Conservation (phyloP, 345 rosid genomes). For the Brassica cretica region DNA sequence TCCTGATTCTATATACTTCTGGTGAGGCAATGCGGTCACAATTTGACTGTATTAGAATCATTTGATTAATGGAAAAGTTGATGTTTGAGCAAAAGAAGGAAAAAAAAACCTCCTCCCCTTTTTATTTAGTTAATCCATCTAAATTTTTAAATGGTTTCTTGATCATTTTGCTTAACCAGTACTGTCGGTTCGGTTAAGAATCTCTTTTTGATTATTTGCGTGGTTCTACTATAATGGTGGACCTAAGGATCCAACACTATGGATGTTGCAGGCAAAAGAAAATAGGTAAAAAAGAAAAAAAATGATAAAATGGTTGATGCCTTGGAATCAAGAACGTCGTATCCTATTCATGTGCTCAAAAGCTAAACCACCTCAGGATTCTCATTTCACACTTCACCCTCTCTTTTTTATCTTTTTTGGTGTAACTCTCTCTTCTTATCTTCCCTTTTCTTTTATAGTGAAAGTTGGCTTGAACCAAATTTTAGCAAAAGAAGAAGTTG, state of each 20-base stretch:
- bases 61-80: too few species aligned
- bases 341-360: constrained; percentile 28
- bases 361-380: constrained; percentile 15
- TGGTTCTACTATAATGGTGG: constrained; percentile 25
- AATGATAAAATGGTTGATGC: constrained; percentile 4
- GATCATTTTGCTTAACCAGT: constrained; percentile 15
- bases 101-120: not conserved
- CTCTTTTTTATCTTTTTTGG: not conserved
- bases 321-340: constrained; percentile 4
- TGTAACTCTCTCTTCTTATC: constrained; percentile 12
- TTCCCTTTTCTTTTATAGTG: not conserved
- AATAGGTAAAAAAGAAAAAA: not conserved
- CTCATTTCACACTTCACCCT: constrained; percentile 17
- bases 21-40: too few species aligned
- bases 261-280: constrained; percentile 22
- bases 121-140: not conserved
- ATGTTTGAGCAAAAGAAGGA: too few species aligned
- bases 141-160: not conserved
- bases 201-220: constrained; percentile 12
- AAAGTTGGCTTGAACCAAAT: not conserved
- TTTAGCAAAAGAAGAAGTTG: not conserved
- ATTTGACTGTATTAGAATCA: too few species aligned
- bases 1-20: constrained; percentile 10
- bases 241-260: constrained; percentile 19
- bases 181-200: not conserved